phyloP scores from a whole-genome alignment of 1,284 basidiomycete genomes.

The Bondarzewia mesenterica region DNA sequence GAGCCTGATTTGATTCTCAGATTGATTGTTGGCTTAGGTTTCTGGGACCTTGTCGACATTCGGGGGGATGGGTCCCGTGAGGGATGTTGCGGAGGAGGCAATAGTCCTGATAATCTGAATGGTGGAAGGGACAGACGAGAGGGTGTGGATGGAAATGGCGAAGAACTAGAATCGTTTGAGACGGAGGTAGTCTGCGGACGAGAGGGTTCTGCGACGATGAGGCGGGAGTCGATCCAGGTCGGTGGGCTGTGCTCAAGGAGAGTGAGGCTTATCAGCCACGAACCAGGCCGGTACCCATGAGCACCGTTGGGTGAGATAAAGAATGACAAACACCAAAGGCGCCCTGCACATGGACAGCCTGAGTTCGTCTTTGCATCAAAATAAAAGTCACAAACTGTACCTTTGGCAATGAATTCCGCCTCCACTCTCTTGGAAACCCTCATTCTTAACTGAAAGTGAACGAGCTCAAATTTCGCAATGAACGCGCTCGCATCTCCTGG shows the following conservation, averaged over 20 bases:
- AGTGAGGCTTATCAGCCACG: constrained; percentile 49
- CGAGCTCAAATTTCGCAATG: constrained; percentile 41
- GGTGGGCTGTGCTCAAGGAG: constrained; percentile 53
- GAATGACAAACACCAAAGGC: constrained; percentile 57
- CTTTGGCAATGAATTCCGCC: constrained; percentile 62
- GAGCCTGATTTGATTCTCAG: constrained; percentile 33
- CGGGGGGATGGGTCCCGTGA: background rate
- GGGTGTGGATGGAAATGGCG: constrained; percentile 7
- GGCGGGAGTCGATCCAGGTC: constrained; percentile 48
- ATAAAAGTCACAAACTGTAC: constrained; percentile 27
- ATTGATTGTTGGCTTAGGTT: constrained; percentile 30
- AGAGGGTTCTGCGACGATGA: constrained; percentile 40
- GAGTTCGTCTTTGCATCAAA: background rate
- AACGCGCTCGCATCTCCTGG: constrained; percentile 42
- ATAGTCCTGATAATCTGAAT: background rate
- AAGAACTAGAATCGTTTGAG: background rate
- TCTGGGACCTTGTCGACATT: constrained; percentile 11
- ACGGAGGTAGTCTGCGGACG: background rate
- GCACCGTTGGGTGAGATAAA: constrained; percentile 18
- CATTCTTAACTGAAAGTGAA: constrained; percentile 64
- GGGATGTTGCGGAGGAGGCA: constrained; percentile 1
- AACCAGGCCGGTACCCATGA: constrained; percentile 25
- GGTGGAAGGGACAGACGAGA: constrained; percentile 6
- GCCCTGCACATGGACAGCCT: constrained; percentile 28
- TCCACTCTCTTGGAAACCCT: constrained; percentile 43